These are phyloP conservation scores for Starmerella vaccinii DNA, from an alignment of 805 yeast species.

Conservation along the genomic window DNA sequence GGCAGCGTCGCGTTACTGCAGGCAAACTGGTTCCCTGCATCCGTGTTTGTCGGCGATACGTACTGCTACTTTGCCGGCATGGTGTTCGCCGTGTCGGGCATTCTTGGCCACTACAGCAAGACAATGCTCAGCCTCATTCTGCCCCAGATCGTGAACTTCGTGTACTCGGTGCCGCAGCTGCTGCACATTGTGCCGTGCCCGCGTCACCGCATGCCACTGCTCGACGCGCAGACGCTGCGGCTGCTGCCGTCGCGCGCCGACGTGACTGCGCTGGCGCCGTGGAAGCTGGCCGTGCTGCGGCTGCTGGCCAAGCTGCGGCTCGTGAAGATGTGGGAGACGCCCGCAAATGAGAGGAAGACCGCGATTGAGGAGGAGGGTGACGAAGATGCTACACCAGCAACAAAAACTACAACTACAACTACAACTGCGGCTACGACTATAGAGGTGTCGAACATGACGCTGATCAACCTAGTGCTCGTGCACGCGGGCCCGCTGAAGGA, in stretches of 20 bases:
- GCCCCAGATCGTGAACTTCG: constrained; percentile 84
- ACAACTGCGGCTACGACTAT: too few species aligned
- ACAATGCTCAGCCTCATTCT: constrained; percentile 75
- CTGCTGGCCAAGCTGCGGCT: constrained; percentile 43
- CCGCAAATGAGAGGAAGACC: constrained; percentile 21
- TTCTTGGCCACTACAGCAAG: constrained; percentile 90
- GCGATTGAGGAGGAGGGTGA: too few species aligned
- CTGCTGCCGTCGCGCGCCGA: constrained; percentile 56
- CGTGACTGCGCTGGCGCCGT: constrained; percentile 25
- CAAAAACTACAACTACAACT: too few species aligned
- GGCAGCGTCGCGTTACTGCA: constrained; percentile 65
- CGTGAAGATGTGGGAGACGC: constrained; percentile 35
- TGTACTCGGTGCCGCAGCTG: constrained; percentile 87
- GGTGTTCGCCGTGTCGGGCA: constrained; percentile 97
- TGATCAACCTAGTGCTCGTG: constrained; percentile 72
- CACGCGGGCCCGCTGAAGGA: constrained; percentile 88
- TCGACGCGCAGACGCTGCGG: constrained; percentile 55
- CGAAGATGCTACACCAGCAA: too few species aligned
- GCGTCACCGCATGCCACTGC: constrained; percentile 81
- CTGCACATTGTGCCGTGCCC: constrained; percentile 87
- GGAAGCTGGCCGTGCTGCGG: constrained; percentile 32
- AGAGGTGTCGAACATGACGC: constrained; percentile 69
- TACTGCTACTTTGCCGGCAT: constrained; percentile 97
- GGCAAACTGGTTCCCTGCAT: constrained; percentile 84
- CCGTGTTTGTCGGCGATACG: constrained; percentile 94